Evolutionary conservation across 805 yeast genomes (phyloP), one percentile per base, ranked within the genome.

Genomic region (Maudiozyma turicensis): DNA sequence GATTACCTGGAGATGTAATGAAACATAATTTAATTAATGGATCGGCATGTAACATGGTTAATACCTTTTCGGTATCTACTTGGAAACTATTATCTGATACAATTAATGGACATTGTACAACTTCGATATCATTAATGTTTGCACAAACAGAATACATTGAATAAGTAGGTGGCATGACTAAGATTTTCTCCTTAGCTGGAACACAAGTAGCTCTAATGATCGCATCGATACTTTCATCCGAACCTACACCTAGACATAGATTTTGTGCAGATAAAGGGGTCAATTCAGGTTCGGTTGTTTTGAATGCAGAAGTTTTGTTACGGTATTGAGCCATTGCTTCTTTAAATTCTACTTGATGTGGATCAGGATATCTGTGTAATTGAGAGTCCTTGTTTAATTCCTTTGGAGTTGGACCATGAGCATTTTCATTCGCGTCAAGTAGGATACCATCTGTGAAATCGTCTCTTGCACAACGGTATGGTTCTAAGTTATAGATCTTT

Each of bases 121-220:
- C 72, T 30, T 74, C 86, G 8, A 91, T 86, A 59, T 93, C 98
- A 61, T 93, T 93, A 51, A 93, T 84, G 31, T 80, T 78, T 1
- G 97, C 95, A 62, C 95, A 84, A 34, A 93, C 90, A 4, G 85
- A 70, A 72, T 93, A 93, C 99, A 93, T 93, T 6, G 98, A 97
- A 62, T 93, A 93, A 0, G 99, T 93, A 41, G 99, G 98, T 3
- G 98, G 96, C 65, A 95, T 82, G 1, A 80, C 79, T 57, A 93
- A 69, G 61, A 93, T 68, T 64, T 88, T 91, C 52, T 90, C 96
- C 54, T 72, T 74, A 2, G 85, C 86, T 2, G 99, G 99, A 5
- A 67, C 71, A 60, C 96, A 86, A 48, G 84, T 76, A 48, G 95
- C 86, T 58, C 99, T 73, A 53, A 93, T 82, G 48, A 91, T 68